Base-by-base conservation (phyloP, 208 protist species). In the Acanthamoeba culbertsoni region DNA sequence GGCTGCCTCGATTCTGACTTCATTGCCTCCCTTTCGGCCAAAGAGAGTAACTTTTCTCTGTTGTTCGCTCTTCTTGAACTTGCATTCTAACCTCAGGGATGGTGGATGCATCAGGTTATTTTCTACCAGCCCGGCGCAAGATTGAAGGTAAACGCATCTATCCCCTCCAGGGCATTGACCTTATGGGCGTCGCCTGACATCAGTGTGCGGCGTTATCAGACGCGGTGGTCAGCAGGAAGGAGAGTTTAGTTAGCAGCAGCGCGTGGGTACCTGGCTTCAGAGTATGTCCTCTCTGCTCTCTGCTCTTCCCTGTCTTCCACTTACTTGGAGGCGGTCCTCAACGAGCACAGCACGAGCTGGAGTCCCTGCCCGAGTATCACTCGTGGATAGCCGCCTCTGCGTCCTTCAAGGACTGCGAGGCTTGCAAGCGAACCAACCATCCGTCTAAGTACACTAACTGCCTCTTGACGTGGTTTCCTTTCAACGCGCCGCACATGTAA, bases 1-100 rank as follows among this genome's bases (percentile, higher is more conserved):
- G 73, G 73, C 5, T 84, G 73, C 28, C 73, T 84, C 28, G 73
- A 84, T 33, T 18, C 73, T 35, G 73, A 84, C 43, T 84, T 84
- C 16, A 43, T 84, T n/a, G 55, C 51, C 57, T 91, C 84, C 48
- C 37, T 71, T 20, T 12, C 48, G 8, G 0, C 40, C 31, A 65
- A 48, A 71, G 62, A 91, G 10, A 71, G 62, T 53, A 46, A 14
- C 75, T 40, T 40, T 46, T 46, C 75, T 43, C 33, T 86, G 31
- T 42, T 84, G 6, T 46, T 84, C 46, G 31, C 82, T 68, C 37
- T 20, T 71, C 40, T n/a, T n/a, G n/a, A n/a, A n/a, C n/a, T n/a
- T n/a, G n/a, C n/a, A n/a, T n/a, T n/a, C n/a, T n/a, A n/a, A n/a
- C n/a, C n/a, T n/a, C n/a, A n/a, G n/a, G n/a, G n/a, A n/a, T n/a